Evolutionary conservation across 1,284 basidiomycete species (phyloP), one percentile per base, ranked within the genome.

Genomic region (Cerrena zonata): DNA sequence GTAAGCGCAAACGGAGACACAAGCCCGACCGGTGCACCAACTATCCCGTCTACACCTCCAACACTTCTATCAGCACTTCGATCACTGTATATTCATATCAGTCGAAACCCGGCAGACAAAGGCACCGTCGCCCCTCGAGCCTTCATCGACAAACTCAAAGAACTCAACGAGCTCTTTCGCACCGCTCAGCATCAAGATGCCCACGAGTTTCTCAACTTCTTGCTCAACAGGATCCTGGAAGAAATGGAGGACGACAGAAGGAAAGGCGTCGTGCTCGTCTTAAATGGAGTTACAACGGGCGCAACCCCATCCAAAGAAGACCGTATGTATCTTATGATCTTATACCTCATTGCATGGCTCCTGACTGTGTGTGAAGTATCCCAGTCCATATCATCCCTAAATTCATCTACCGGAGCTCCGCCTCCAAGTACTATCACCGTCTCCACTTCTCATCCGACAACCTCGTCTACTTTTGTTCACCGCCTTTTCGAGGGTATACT

Each of bases 161-260:
- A 90, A 63, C 75, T 91, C 63, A 95, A 94, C 68, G 89, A 89
- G 61, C 76, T 86, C 49, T 97, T 94, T 67, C 80, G 89, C 48
- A 85, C 84, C 36, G 86, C 86, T 24, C 87, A 86, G 78, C 94
- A 94, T 63, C 94, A 97, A 65, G 94, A 97, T 66, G 94, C 94
- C 1, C 94, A 97, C 67, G 95, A 99, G 70, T 97, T 99, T 69
- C 76, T 98, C 48, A 97, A 95, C 65, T 96, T 89, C 71, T 72
- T 97, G 26, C 75, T 99, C 53, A 99, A 99, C 68, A 85, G 81
- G 66, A 86, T 98, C 48, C 88, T 92, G 30, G 94, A 98, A 69
- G 93, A 97, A 65, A 81, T 98, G 57, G 89, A 92, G 60, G 80
- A 82, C 51, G 82, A 90, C 49, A 73, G 68, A 58, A 79, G 76